Evolutionary conservation across 1,139 yeast species (phyloP).

Genomic region (Spathaspora sp.): DNA sequence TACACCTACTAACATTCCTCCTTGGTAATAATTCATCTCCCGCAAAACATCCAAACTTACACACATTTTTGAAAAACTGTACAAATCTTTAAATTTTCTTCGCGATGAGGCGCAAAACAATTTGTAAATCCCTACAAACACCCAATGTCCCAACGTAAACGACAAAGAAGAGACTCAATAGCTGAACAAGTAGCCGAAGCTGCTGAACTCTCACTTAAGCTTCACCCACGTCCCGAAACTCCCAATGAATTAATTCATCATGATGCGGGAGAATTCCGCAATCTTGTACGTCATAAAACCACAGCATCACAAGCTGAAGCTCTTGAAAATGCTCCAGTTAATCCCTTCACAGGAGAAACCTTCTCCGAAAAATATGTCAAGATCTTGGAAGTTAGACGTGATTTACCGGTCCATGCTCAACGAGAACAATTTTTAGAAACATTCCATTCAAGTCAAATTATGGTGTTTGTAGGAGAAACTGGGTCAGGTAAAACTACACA

Average conservation of each 20-base stretch:
- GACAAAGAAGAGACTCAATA: constrained; percentile 20
- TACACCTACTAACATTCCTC: too few species aligned
- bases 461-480: constrained; percentile 98
- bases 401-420: constrained; percentile 92
- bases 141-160: constrained; percentile 10
- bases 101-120: background rate
- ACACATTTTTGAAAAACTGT: background rate
- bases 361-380: constrained; percentile 69
- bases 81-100: background rate
- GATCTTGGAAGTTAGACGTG: constrained; percentile 75
- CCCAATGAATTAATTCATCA: constrained; percentile 24
- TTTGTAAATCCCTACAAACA: background rate
- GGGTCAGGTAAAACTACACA: constrained; percentile 98
- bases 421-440: constrained; percentile 81
- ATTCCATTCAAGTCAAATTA: constrained; percentile 85
- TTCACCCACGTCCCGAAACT: constrained; percentile 31
- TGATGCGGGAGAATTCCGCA: constrained; percentile 57
- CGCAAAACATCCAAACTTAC: constrained; percentile 1
- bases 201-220: constrained; percentile 46
- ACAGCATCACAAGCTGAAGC: constrained; percentile 68
- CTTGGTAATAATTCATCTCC: too few species aligned
- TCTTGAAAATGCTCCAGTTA: constrained; percentile 61
- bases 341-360: constrained; percentile 75
- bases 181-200: constrained; percentile 24
- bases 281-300: constrained; percentile 62